Base-by-base conservation (phyloP, 345 rosid genomes). In the Ceriops decandra region DNA sequence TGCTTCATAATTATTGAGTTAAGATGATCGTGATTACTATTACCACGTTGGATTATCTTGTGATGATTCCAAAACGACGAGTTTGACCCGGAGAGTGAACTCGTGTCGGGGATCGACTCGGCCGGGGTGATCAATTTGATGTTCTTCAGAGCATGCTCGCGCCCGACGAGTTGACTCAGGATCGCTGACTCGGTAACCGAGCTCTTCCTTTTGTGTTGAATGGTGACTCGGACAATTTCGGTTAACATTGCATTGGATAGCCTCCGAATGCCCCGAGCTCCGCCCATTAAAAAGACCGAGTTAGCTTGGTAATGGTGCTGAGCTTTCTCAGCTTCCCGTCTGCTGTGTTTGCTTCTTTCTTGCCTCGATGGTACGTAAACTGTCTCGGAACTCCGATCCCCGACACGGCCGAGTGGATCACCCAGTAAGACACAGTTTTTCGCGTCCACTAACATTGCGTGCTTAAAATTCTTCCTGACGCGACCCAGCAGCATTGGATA, bases 401-500 rank as follows among this genome's bases (percentile, higher is more conserved):
- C 77, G 57, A 87, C 80, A 60, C 87, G 83, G 77, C 76, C 74
- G 19, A 91, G 88, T 58, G 97, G 97, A 76, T 95, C 96, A 8
- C 86, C 81, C 66, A 85, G 76, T 10, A 95, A 4, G 15, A 81
- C 13, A 67, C 80, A 19, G 60, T 70, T 82, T 52, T 83, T 89
- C 0, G 81, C 82, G 64, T 95, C 95, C 0, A 83, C 72, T 7
- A 95, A 81, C 82, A 86, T 73, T 27, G 88, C 60, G 67, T 89
- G 99, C 80, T 87, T 95, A 68, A 88, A 95, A 73, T 74, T 88
- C 33, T 90, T 85, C 64, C 92, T 71, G 62, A 95, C 72, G 33
- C 95, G 95, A 2, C 97, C 99, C 0, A 95, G 83, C 2, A 95
- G 76, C 96, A 95, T 91, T 24, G 96, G 88, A 51, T 89, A 93